Evolutionary conservation across 805 yeast species (phyloP).

Genomic region (Yamadazyma nakazawae): DNA sequence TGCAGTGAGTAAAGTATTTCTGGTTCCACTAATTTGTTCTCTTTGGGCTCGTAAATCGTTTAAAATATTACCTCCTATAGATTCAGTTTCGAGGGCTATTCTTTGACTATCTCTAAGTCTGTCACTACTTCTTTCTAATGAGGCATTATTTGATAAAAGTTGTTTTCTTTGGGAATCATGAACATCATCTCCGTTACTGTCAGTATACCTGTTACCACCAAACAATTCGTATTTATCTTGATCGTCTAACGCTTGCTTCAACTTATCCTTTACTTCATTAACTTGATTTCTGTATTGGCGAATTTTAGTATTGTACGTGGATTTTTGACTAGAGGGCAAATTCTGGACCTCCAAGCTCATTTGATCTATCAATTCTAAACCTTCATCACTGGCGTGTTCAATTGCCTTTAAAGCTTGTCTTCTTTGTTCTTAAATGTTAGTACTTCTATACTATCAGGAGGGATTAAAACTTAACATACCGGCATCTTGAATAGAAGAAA

Average conservation of each 20-base stretch:
- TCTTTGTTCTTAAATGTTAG: conserved; percentile 44
- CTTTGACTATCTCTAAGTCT: conserved; percentile 84
- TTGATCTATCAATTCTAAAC: conserved; percentile 77
- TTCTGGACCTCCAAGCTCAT: conserved; percentile 84
- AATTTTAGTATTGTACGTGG: conserved; percentile 68
- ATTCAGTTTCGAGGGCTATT: conserved; percentile 88
- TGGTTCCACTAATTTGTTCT: conserved; percentile 82
- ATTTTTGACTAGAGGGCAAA: conserved; percentile 70
- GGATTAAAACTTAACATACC: conserved; percentile 10
- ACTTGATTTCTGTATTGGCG: conserved; percentile 65
- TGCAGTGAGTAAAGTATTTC: conserved; percentile 84
- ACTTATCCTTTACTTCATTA: conserved; percentile 52
- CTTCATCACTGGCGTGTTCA: conserved; percentile 74
- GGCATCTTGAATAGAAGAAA: conserved; percentile 15
- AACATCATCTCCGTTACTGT: conserved; percentile 30
- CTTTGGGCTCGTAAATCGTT: conserved; percentile 88
- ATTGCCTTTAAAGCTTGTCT: conserved; percentile 54
- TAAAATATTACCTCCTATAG: conserved; percentile 85
- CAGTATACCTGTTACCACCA: conserved; percentile 58
- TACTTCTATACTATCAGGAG: conserved; percentile 2
- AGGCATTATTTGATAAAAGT: conserved; percentile 69
- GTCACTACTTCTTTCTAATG: conserved; percentile 79
- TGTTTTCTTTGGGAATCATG: conserved; percentile 75
- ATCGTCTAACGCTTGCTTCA: conserved; percentile 59
- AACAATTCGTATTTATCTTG: conserved; percentile 72